These are phyloP conservation scores for Backusella tarrabulga DNA, from an alignment of 192 early-diverging fungal species.

Conservation along the genomic window DNA sequence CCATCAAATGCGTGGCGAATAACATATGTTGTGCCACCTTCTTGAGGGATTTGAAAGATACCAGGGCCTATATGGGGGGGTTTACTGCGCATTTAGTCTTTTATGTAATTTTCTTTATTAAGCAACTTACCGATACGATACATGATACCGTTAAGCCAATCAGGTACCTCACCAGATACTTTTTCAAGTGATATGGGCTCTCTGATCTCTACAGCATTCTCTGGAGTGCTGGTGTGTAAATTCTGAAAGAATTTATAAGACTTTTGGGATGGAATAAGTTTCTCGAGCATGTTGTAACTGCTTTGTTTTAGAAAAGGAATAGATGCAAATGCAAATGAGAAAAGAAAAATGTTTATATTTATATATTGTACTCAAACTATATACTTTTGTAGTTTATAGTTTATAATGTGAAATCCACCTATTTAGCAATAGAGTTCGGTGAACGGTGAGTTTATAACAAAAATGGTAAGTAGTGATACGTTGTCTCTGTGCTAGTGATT, in stretches of 20 bases:
- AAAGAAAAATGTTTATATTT: not conserved
- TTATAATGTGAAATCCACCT: not conserved
- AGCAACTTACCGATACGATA: constrained; percentile 44
- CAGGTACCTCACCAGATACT: constrained; percentile 43
- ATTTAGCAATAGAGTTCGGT: not conserved
- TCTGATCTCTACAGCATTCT: constrained; percentile 38
- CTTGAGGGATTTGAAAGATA: constrained; percentile 19
- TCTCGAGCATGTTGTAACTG: not conserved
- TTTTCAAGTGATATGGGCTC: constrained; percentile 25
- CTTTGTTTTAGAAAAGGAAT: not conserved
- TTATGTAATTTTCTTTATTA: not conserved
- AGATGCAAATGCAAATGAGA: not conserved
- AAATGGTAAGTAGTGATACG: not conserved
- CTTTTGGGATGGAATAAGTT: not conserved
- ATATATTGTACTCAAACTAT: not conserved
- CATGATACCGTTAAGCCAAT: constrained; percentile 51
- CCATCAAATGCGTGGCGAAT: constrained; percentile 39
- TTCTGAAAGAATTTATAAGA: not conserved
- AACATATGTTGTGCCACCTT: constrained; percentile 22
- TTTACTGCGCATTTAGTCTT: not conserved
- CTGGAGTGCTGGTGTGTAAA: not conserved
- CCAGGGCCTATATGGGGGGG: constrained; percentile 17
- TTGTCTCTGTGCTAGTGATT: not conserved
- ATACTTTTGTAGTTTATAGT: not conserved
- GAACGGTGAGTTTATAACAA: not conserved